A percentile compares a stretch with the other conserved stretches of the same genome.
These are phyloP conservation scores for Yarrowia keelungensis DNA, from an alignment of 805 yeast genomes.

Conservation along the genomic window DNA sequence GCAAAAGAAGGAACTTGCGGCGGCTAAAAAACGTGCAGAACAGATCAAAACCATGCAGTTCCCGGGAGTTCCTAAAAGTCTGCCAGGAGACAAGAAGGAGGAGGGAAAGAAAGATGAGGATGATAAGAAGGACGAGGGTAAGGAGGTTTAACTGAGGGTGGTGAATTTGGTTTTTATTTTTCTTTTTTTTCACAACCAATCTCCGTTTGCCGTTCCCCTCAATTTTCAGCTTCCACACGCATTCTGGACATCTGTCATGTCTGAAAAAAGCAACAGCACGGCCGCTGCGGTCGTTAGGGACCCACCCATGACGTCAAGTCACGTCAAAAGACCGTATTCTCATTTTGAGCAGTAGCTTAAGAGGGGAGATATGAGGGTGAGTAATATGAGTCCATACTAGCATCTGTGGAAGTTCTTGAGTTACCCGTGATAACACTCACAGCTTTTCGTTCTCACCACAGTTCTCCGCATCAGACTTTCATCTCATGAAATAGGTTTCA, in stretches of 20 bases:
- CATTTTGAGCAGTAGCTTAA: too few species aligned
- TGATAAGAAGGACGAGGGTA: background rate
- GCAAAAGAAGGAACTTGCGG: constrained; percentile 26
- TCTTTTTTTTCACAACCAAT: too few species aligned
- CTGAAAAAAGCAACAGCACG: background rate
- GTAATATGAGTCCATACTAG: too few species aligned
- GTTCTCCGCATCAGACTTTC: background rate
- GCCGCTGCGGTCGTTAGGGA: background rate
- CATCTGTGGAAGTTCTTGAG: too few species aligned
- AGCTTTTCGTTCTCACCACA: background rate
- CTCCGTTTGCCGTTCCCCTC: too few species aligned
- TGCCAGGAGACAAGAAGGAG: constrained; percentile 6
- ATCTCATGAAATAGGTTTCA: background rate
- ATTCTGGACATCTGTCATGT: too few species aligned
- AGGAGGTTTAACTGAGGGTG: background rate
- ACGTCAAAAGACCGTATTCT: too few species aligned
- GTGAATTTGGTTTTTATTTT: too few species aligned
- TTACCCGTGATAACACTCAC: too few species aligned
- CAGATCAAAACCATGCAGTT: constrained; percentile 39
- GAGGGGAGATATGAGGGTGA: too few species aligned
- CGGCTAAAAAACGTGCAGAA: constrained; percentile 37
- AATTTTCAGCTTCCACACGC: too few species aligned
- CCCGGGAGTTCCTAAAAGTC: constrained; percentile 25
- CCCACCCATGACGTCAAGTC: background rate
- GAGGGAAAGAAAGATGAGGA: background rate